Base-by-base conservation (phyloP, 2,329 filamentous ascomycete species). In the Myriangium duriaei region DNA sequence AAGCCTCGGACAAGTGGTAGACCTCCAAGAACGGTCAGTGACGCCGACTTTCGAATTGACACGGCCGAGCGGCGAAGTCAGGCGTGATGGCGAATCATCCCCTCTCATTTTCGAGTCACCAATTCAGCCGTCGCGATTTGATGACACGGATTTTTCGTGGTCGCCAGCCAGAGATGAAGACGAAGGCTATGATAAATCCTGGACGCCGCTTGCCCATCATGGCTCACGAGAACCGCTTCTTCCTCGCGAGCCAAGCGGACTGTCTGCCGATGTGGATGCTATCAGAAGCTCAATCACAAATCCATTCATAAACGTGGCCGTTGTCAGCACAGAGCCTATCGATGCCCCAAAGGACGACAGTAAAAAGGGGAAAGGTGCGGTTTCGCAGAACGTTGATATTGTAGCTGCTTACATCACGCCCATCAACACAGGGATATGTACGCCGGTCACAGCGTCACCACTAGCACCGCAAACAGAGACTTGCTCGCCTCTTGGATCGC, bases 1-100 rank as follows among this genome's bases (percentile, higher is more conserved):
- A 1, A 54, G 49, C 12, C 50, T 52, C 30, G 47, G 43, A 29
- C 49, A 49, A 32, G 12, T 32, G 4, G 31, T 13, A 9, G 32
- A 35, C 9, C n/a, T 37, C 32, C 36, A 28, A 11, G 11, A 24
- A n/a, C 31, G 21, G 17, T 15, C 35, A 7, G 12, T 32, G 30
- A 42, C 40, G 3, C 43, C 43, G 3, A 34, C 28, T 7, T 32
- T 43, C 6, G 32, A 35, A 4, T 31, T 45, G n/a, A 43, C 43
- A 2, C 19, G 43, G 17, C 43, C 40, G 19, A 42, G 40, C 9
- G 21, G 40, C 7, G 40, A 45, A 17, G 31, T 17, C 28, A 30
- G 30, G 18, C 11, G 24, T 9, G 31, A 31, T 11, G 15, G 34
- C 28, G 32, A 18, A 10, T 11, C 16, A 15, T 30, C 24, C 16